Conservation (phyloP, 1,284 basidiomycete species). For the Rhodofomes roseus region DNA sequence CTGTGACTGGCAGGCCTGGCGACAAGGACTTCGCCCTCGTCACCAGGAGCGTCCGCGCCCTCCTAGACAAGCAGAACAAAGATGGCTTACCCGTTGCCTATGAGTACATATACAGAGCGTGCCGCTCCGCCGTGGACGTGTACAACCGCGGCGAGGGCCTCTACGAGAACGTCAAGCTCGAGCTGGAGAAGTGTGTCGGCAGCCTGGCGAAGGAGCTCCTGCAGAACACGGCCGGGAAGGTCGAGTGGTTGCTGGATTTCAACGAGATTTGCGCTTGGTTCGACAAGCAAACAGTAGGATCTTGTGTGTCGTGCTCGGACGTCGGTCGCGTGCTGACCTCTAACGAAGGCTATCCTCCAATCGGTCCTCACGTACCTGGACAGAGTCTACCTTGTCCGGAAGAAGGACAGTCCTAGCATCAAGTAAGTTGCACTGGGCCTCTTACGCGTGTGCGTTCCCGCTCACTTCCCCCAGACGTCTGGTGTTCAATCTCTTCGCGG, state of each 20-base stretch:
- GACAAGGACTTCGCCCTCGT: conserved; percentile 30
- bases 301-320: background rate
- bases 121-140: conserved; percentile 48
- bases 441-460: background rate
- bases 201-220: conserved; percentile 36
- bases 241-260: conserved; percentile 51
- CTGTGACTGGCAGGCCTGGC: conserved; percentile 10
- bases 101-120: conserved; percentile 53
- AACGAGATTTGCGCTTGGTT: conserved; percentile 58
- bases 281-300: conserved; percentile 54
- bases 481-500: conserved; percentile 48
- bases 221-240: conserved; percentile 21
- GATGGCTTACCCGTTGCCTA: conserved; percentile 43
- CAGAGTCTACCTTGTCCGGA: conserved; percentile 47
- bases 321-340: background rate
- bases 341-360: conserved; percentile 44
- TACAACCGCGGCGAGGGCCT: conserved; percentile 50
- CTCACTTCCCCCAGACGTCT: conserved; percentile 38
- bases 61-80: conserved; percentile 36
- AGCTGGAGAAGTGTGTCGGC: conserved; percentile 49
- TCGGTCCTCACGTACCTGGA: conserved; percentile 64
- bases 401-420: conserved; percentile 33
- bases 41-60: conserved; percentile 37
- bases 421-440: conserved; percentile 31
- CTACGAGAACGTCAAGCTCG: conserved; percentile 46